These are phyloP conservation scores for Astrocystis sublimbata DNA, from an alignment of 495 filamentous ascomycete genomes.

Conservation along the genomic window DNA sequence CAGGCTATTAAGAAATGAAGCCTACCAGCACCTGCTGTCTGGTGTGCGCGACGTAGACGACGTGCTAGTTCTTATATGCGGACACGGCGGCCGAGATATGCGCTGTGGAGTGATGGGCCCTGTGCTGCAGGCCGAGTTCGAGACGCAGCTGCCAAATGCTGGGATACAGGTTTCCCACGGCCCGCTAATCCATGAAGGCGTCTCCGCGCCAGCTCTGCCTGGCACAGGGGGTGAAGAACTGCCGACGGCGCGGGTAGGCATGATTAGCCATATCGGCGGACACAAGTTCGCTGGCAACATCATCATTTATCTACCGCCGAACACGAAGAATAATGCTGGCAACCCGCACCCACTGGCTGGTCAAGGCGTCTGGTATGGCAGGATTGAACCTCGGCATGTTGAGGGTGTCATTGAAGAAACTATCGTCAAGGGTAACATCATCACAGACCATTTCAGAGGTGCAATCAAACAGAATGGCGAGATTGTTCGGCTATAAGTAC, in stretches of 20 bases:
- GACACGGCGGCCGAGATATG: slow-evolving; percentile 74
- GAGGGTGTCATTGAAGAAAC: slow-evolving; percentile 85
- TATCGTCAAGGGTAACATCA: slow-evolving; percentile 67
- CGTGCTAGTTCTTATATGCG: slow-evolving; percentile 78
- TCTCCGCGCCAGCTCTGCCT: slow-evolving; percentile 22
- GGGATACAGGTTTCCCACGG: slow-evolving; percentile 40
- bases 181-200: slow-evolving; percentile 35
- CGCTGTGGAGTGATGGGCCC: slow-evolving; percentile 83
- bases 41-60: slow-evolving; percentile 62
- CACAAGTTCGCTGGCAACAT: slow-evolving; percentile 95
- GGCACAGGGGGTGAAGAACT: slow-evolving; percentile 28
- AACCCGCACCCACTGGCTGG: slow-evolving; percentile 65
- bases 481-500: slow-evolving; percentile 41
- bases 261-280: slow-evolving; percentile 87
- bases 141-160: slow-evolving; percentile 38
- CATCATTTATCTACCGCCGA: slow-evolving; percentile 80
- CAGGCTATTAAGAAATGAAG: slow-evolving; percentile 41
- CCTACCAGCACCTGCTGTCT: slow-evolving; percentile 43
- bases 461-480: slow-evolving; percentile 52
- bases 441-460: slow-evolving; percentile 74
- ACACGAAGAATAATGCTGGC: slow-evolving; percentile 36
- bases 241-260: slow-evolving; percentile 59
- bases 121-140: slow-evolving; percentile 67
- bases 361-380: slow-evolving; percentile 89
- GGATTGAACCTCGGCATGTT: slow-evolving; percentile 83